Evolutionary conservation across 306 rosid species (phyloP), one percentile per base, ranked within the genome.

Genomic region (Lupinus albus): DNA sequence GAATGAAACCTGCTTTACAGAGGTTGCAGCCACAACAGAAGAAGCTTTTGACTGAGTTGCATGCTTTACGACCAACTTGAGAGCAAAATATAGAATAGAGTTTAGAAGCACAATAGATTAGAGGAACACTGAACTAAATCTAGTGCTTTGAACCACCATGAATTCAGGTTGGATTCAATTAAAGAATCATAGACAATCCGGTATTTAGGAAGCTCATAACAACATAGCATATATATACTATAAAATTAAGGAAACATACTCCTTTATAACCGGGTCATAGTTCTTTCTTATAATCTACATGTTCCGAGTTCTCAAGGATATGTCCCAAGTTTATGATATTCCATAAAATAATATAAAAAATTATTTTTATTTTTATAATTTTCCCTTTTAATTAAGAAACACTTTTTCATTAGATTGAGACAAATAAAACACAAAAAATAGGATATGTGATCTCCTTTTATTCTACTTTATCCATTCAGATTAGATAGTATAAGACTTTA

Each of bases 141-240:
- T 86, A 21, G 89, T 86, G 89, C 84, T 89, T 64, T 68, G 91
- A 78, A 71, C 75, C 75, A 69, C 78, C 30, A 79, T 48, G 84
- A 76, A 78, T 73, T 83, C 61, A 42, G 87, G 84, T 75, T 32
- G 61, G 70, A 60, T 64, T 49, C 36, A 68, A 58, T 66, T 55
- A 55, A 59, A 49, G 70, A 72, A 54, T 49, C 14, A 33, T 61
- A 72, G 83, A 69, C 70, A 78, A 32, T 21, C 78, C 25, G 66
- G 66, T 63, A 66, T 54, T 80, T 80, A 79, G 85, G 82, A 75
- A 77, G 72, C 82, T 78, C 89, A 76, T 69, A 54, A 82, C 80
- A 76, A 61, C 74, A 55, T 75, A 75, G 60, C 64, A 4, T 42
- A 42, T 2, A 42, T 2, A 1, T 25, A 10, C 32, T 55, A 63